Evolutionary conservation across 2,329 filamentous ascomycete genomes (phyloP).

Genomic region (Paraphoma chrysanthemicola): DNA sequence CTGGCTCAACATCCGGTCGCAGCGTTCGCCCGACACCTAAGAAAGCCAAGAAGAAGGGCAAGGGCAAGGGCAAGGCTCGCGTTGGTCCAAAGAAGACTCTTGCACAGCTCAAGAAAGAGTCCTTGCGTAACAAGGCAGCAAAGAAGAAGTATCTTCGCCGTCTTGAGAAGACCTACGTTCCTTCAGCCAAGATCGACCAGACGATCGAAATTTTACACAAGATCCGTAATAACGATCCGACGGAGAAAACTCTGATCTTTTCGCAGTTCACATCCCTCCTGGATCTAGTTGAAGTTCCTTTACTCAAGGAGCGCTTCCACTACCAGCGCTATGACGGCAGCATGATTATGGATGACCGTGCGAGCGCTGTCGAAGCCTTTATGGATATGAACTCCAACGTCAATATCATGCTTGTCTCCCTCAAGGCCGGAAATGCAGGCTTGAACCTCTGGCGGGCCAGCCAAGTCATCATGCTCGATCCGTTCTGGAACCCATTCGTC

Average conservation of each 20-base stretch:
- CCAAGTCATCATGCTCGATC: conserved; percentile 88
- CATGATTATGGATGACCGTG: conserved; percentile 72
- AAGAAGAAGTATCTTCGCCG: conserved; percentile 74
- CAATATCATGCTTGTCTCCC: conserved; percentile 77
- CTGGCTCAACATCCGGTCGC: conserved; percentile 10
- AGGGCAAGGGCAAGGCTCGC: conserved; percentile 47
- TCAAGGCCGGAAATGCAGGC: conserved; percentile 84
- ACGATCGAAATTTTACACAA: conserved; percentile 68
- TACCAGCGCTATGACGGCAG: conserved; percentile 79
- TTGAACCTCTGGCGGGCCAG: conserved; percentile 85
- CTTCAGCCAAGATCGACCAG: conserved; percentile 78
- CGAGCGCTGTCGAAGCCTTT: conserved; percentile 72
- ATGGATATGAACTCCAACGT: conserved; percentile 67
- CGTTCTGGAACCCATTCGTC: conserved; percentile 93
- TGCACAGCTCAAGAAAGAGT: conserved; percentile 72
- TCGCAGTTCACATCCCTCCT: conserved; percentile 82
- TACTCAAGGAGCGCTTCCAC: conserved; percentile 63
- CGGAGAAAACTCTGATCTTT: conserved; percentile 82
- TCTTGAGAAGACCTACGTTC: conserved; percentile 71
- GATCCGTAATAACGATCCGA: conserved; percentile 57
- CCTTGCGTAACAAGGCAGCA: conserved; percentile 67
- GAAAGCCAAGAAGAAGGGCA: conserved; percentile 30
- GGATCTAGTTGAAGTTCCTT: conserved; percentile 77
- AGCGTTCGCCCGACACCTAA: conserved; percentile 36
- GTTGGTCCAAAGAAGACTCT: conserved; percentile 56